Evolutionary conservation across 768 basidiomycete species (phyloP).

Genomic region (Mycena haematopus): DNA sequence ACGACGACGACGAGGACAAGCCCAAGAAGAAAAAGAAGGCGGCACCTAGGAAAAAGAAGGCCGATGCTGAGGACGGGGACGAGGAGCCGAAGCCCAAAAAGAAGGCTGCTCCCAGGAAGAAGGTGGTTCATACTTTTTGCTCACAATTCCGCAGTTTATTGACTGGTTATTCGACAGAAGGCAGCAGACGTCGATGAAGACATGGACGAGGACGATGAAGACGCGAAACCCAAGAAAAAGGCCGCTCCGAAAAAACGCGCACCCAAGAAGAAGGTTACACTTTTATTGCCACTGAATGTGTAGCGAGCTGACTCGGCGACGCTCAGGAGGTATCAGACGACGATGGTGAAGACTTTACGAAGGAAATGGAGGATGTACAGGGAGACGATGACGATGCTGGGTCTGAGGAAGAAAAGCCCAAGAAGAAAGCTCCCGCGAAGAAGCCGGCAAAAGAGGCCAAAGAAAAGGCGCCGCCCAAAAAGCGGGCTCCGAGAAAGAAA

Average conservation of each 20-base stretch:
- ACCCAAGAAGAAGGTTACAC: conserved; percentile 44
- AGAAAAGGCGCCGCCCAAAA: conserved; percentile 42
- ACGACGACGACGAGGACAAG: conserved; percentile 53
- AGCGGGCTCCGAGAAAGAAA: conserved; percentile 45
- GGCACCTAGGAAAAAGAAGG: conserved; percentile 36
- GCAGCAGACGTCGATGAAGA: conserved; percentile 44
- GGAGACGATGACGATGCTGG: conserved; percentile 35
- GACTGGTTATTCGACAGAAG: conserved; percentile 25
- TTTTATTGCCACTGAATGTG: conserved; percentile 3
- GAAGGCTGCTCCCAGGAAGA: conserved; percentile 42
- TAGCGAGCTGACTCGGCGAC: not conserved
- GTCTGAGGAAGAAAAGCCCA: conserved; percentile 51
- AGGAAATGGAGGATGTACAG: conserved; percentile 37
- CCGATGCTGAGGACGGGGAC: conserved; percentile 40
- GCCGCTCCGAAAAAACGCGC: conserved; percentile 48
- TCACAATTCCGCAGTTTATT: conserved; percentile 2
- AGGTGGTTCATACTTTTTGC: conserved; percentile 31
- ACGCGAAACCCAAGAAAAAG: conserved; percentile 46
- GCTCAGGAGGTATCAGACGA: conserved; percentile 21
- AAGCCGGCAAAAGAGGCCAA: conserved; percentile 48
- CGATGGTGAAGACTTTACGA: conserved; percentile 33
- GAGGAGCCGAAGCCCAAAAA: conserved; percentile 41
- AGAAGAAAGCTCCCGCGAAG: conserved; percentile 46
- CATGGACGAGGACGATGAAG: conserved; percentile 22
- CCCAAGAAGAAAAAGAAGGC: conserved; percentile 59